Evolutionary conservation across 2,329 filamentous ascomycete genomes (phyloP).

Genomic region (Didymellaceae sp.): DNA sequence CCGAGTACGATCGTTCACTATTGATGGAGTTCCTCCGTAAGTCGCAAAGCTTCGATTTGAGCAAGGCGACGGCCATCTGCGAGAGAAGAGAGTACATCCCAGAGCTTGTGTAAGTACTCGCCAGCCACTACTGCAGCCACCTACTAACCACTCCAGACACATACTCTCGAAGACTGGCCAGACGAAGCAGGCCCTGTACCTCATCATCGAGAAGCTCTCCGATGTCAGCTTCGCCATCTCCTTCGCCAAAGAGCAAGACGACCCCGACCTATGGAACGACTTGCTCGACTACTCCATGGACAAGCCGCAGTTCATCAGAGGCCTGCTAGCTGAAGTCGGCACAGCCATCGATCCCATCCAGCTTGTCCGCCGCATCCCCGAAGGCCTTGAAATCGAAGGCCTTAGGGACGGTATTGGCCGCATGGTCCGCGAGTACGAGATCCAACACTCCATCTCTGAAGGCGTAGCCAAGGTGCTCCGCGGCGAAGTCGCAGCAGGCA

Average conservation of each 20-base stretch:
- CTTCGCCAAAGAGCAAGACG: conserved; percentile 92
- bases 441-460: conserved; percentile 89
- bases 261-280: conserved; percentile 93
- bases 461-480: conserved; percentile 86
- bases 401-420: conserved; percentile 85
- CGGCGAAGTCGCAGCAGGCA: conserved; percentile 84
- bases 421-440: conserved; percentile 94
- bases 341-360: conserved; percentile 92
- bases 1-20: conserved; percentile 77
- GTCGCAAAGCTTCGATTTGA: conserved; percentile 87
- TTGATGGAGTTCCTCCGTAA: conserved; percentile 87
- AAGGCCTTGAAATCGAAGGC: conserved; percentile 90
- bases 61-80: conserved; percentile 77
- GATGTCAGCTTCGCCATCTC: conserved; percentile 92
- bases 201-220: conserved; percentile 92
- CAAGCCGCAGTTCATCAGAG: conserved; percentile 92
- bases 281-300: conserved; percentile 96
- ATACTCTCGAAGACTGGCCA: conserved; percentile 94
- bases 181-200: conserved; percentile 85
- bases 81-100: conserved; percentile 81
- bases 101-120: conserved; percentile 73
- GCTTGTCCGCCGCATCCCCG: conserved; percentile 87
- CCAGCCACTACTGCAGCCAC: background rate
- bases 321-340: conserved; percentile 89
- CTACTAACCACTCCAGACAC: conserved; percentile 56